Percentiles rank a stretch among this genome's conserved stretches.
These are phyloP conservation scores for Chenopodium berlandieri DNA, from an alignment of 148 eudicot species.

Conservation along the genomic window DNA sequence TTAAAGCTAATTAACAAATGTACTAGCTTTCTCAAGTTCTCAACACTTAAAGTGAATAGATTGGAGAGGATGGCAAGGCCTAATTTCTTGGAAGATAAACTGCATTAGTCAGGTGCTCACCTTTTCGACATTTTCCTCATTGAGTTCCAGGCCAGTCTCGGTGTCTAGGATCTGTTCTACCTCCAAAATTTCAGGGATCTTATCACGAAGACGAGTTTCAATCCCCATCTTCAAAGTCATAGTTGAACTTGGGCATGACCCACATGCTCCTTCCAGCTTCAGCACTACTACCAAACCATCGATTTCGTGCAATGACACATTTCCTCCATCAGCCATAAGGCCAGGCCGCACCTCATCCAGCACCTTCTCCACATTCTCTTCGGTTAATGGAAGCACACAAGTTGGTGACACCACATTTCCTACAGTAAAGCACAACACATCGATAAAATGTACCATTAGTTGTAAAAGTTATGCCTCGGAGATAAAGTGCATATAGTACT, in stretches of 20 bases:
- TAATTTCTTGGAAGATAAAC: not conserved
- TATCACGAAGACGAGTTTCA: conserved; percentile 73
- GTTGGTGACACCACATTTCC: conserved; percentile 54
- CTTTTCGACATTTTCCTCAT: conserved; percentile 88
- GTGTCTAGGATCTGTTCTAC: conserved; percentile 85
- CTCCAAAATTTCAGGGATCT: conserved; percentile 81
- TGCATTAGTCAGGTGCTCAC: conserved; percentile 29
- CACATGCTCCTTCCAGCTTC: conserved; percentile 95
- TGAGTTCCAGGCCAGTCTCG: conserved; percentile 88
- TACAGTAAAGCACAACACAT: conserved; percentile 22
- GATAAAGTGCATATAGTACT: not conserved
- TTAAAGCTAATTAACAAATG: too few species aligned
- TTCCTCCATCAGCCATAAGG: conserved; percentile 96
- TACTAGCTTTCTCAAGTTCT: not conserved
- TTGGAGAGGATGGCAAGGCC: not conserved
- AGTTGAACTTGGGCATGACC: conserved; percentile 95
- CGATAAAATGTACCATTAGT: not conserved
- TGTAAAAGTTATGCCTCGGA: not conserved
- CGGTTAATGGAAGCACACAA: conserved; percentile 77
- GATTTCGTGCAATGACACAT: conserved; percentile 84
- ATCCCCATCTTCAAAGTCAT: conserved; percentile 93
- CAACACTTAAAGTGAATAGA: not conserved
- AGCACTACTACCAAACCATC: conserved; percentile 89
- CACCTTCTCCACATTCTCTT: conserved; percentile 91
- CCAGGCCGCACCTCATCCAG: conserved; percentile 86